Percentiles rank a stretch among this genome's conserved stretches.
phyloP scores from a whole-genome alignment of 2,329 filamentous ascomycete genomes.

The Elsinoe ampelina region DNA sequence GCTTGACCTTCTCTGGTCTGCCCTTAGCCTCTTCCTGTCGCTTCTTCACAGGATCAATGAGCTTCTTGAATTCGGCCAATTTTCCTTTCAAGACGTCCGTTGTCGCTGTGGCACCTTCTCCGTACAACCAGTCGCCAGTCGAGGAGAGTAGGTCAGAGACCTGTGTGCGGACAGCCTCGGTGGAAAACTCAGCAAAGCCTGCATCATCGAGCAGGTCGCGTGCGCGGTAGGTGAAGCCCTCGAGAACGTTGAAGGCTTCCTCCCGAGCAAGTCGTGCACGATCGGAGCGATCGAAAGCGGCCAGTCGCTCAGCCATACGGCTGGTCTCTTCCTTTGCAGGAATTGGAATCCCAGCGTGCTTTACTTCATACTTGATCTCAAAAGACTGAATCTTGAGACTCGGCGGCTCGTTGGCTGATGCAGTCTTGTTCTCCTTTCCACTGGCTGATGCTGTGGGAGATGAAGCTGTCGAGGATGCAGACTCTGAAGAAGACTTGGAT shows the following conservation, averaged over 20 bases:
- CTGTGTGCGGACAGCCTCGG: constrained; percentile 54
- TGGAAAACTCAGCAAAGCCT: constrained; percentile 63
- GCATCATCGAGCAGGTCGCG: constrained; percentile 74
- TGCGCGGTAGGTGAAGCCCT: constrained; percentile 81
- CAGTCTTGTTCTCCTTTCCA: constrained; percentile 26
- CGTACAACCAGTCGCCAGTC: constrained; percentile 84
- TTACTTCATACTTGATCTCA: constrained; percentile 39
- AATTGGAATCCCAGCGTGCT: constrained; percentile 42
- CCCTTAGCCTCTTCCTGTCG: constrained; percentile 62
- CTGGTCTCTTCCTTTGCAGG: constrained; percentile 51
- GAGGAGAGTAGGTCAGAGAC: constrained; percentile 60
- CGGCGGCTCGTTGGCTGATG: constrained; percentile 27
- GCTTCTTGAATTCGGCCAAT: constrained; percentile 64
- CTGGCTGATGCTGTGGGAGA: constrained; percentile 36
- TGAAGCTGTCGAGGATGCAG: constrained; percentile 28
- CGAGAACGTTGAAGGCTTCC: constrained; percentile 85
- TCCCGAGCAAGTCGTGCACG: constrained; percentile 65
- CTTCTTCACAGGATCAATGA: constrained; percentile 68
- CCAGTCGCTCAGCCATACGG: constrained; percentile 56
- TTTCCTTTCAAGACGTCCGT: constrained; percentile 66
- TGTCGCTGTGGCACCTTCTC: constrained; percentile 66
- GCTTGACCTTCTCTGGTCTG: constrained; percentile 60
- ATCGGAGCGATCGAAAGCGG: constrained; percentile 80
- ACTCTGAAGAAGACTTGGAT: constrained; percentile 30
- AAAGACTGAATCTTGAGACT: constrained; percentile 43